phyloP scores from a whole-genome alignment of 352 stramenopile genomes.

The Discostella stelligera region DNA sequence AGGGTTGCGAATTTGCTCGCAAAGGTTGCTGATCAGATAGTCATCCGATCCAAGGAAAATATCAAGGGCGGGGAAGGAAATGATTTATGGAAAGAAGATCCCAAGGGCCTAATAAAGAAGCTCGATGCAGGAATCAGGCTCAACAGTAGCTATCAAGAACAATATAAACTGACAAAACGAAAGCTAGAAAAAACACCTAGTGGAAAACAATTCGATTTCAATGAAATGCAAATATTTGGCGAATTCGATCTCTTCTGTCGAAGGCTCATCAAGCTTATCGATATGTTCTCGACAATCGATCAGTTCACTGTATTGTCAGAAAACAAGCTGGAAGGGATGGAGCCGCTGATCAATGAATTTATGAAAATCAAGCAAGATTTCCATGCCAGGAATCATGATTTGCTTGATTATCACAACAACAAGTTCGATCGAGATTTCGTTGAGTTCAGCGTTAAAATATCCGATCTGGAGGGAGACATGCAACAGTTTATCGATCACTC shows the following conservation, averaged over 20 bases:
- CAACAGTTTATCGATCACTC: constrained; percentile 99
- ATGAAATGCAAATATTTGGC: constrained; percentile 98
- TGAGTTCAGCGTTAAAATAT: constrained; percentile 90
- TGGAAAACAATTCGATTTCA: constrained; percentile 98
- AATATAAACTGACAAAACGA: constrained; percentile 96
- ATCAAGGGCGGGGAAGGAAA: constrained; percentile 81
- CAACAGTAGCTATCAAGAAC: constrained; percentile 96
- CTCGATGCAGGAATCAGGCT: constrained; percentile 96
- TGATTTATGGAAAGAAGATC: constrained; percentile 93
- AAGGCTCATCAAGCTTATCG: constrained; percentile 97
- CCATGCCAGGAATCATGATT: constrained; percentile 91
- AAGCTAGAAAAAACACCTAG: constrained; percentile 94
- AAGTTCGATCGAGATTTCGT: constrained; percentile 96
- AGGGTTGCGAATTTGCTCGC: constrained; percentile 95
- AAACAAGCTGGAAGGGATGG: constrained; percentile 93
- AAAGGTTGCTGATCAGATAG: constrained; percentile 99
- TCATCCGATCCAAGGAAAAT: constrained; percentile 95
- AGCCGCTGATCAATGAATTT: constrained; percentile 90
- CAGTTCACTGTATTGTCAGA: constrained; percentile 88
- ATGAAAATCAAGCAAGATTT: constrained; percentile 89
- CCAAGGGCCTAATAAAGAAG: constrained; percentile 91
- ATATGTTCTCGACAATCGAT: constrained; percentile 99
- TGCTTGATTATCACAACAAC: constrained; percentile 98
- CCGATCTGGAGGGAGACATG: constrained; percentile 92
- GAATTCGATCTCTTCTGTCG: constrained; percentile 95